Evolutionary conservation across 208 protist genomes (phyloP), one percentile per base, ranked within the genome.

Genomic region (Trypanosoma mega): DNA sequence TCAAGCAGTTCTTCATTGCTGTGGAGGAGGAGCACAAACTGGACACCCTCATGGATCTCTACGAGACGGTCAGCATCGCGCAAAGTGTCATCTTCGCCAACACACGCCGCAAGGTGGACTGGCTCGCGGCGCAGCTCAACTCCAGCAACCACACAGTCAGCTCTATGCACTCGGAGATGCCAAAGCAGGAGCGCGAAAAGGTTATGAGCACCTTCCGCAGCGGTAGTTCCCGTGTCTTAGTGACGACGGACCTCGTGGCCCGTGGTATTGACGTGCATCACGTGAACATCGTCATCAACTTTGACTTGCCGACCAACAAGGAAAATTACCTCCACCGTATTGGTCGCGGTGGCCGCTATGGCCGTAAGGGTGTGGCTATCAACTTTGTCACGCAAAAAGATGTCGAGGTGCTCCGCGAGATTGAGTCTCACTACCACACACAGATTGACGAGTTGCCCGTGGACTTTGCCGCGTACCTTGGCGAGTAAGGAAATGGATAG

Each of bases 231-330:
- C 94, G 98, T 74, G 97, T 99, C 27, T 87, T 99, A 64, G 98
- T 99, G 75, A 99, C 98, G 44, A 99, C 99, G 56, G 98, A 99
- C 83, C 76, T 99, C 57, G 88, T 99, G 29, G 98, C 98, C 39
- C 87, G 99, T 56, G 99, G 99, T 96, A 99, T 99, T 67, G 99
- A 99, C 84, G 98, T 99, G 56, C 97, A 99, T 75, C 98, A 99
- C 83, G 98, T 99, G 34, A 99, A 98, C 58, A 94, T 99, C 27
- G 99, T 99, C 72, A 99, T 99, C 85, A 99, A 99, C 96, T 99
- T 98, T 82, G 99, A 99, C 72, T 78, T 99, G 20, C 98, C 99
- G 18, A 93, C 81, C n/a, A 97, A 97, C 83, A 96, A 94, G 69
- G 99, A 99, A 90, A 97, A 96, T 73, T 99, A 99, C 90, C 93